A percentile compares a stretch with the other conserved stretches of the same genome.
Evolutionary conservation across 2,329 filamentous ascomycete genomes (phyloP).

Genomic region (Ceratocystis papillata): DNA sequence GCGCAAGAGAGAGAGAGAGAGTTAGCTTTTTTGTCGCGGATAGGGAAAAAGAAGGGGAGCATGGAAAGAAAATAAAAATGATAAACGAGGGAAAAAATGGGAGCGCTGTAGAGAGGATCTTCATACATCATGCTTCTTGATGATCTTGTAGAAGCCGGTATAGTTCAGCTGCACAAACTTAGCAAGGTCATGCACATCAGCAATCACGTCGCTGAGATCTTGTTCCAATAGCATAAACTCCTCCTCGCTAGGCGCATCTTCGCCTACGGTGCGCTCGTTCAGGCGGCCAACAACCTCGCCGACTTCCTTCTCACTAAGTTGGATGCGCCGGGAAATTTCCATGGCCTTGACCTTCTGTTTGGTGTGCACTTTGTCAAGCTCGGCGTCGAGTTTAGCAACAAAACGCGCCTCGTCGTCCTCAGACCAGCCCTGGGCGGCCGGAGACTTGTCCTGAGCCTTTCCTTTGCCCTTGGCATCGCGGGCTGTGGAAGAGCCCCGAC

Average conservation of each 20-base stretch:
- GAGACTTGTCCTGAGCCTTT: constrained; percentile 32
- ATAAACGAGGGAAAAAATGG: background rate
- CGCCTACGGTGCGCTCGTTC: constrained; percentile 48
- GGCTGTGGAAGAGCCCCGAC: constrained; percentile 31
- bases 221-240: constrained; percentile 91
- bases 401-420: constrained; percentile 88
- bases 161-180: constrained; percentile 99
- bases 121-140: constrained; percentile 95
- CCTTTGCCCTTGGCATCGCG: constrained; percentile 29
- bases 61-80: background rate
- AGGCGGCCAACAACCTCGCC: constrained; percentile 71
- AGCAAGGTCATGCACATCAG: constrained; percentile 92
- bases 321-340: constrained; percentile 86
- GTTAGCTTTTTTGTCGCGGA: constrained; percentile 25
- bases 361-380: constrained; percentile 94
- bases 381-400: constrained; percentile 72
- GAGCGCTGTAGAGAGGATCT: background rate
- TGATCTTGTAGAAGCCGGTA: constrained; percentile 98
- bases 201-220: constrained; percentile 93
- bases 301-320: constrained; percentile 79
- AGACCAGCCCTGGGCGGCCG: constrained; percentile 53
- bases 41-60: background rate
- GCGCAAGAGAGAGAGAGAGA: constrained; percentile 10
- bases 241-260: constrained; percentile 61
- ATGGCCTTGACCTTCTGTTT: constrained; percentile 97